Evolutionary conservation across 805 yeast species (phyloP).

Genomic region (Deakozyma indianensis): DNA sequence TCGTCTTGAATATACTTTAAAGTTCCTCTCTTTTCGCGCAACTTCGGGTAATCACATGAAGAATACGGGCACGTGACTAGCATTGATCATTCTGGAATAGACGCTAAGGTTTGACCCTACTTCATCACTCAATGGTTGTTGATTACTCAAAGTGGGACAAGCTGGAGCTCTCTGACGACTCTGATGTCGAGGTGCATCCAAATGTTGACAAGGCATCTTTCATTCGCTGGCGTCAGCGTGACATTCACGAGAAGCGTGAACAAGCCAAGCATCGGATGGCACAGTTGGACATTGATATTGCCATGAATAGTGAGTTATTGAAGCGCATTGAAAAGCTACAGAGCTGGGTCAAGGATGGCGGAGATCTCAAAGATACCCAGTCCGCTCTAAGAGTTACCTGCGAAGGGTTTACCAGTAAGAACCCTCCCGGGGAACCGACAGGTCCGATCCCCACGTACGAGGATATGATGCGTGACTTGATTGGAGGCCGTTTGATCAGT

Average conservation of each 20-base stretch:
- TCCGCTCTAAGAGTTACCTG: conserved; percentile 13
- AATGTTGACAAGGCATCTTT: conserved; percentile 91
- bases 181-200: conserved; percentile 95
- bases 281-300: conserved; percentile 58
- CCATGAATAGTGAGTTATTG: conserved; percentile 68
- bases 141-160: conserved; percentile 98
- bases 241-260: conserved; percentile 83
- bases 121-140: conserved; percentile 60
- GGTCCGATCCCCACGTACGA: conserved; percentile 41
- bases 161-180: conserved; percentile 89
- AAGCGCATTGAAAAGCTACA: conserved; percentile 56
- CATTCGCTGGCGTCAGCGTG: conserved; percentile 92
- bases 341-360: conserved; percentile 23
- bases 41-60: too few species aligned
- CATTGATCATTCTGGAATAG: too few species aligned
- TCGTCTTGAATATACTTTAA: too few species aligned
- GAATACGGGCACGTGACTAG: too few species aligned
- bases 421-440: conserved; percentile 14
- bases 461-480: conserved; percentile 46
- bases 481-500: conserved; percentile 76
- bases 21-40: too few species aligned
- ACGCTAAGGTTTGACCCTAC: too few species aligned
- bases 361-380: conserved; percentile 11
- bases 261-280: conserved; percentile 68
- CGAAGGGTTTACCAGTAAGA: conserved; percentile 15